Evolutionary conservation across 192 early-diverging fungal genomes (phyloP).

Genomic region (Haplosporangium gracile): DNA sequence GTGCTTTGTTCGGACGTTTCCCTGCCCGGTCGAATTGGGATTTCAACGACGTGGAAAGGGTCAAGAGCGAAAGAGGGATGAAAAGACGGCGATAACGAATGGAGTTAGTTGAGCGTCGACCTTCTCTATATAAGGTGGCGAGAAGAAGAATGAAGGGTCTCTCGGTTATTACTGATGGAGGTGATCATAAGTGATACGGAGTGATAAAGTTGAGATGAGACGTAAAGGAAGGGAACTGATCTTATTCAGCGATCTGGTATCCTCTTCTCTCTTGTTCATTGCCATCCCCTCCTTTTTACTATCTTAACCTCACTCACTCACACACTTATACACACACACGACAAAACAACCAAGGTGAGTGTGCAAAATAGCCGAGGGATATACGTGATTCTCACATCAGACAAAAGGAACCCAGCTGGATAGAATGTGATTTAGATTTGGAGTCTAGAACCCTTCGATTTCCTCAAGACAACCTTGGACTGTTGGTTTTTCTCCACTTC

Average conservation of each 20-base stretch:
- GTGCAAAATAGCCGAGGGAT: no score
- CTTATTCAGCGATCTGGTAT: background rate
- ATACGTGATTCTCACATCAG: no score
- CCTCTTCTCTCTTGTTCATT: no score
- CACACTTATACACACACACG: no score
- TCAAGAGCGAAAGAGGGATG: background rate
- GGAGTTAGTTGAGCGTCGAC: background rate
- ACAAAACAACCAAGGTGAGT: no score
- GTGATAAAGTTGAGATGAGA: conserved; percentile 6
- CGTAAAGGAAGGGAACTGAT: background rate
- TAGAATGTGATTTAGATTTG: no score
- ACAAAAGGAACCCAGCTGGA: no score
- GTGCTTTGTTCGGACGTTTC: background rate
- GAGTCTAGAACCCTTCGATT: no score
- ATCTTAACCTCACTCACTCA: no score
- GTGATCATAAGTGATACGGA: background rate
- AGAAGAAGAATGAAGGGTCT: background rate
- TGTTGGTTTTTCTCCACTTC: no score
- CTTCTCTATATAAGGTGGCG: background rate
- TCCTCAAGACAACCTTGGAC: no score
- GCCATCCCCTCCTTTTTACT: no score
- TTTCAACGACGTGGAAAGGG: background rate
- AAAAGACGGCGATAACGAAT: background rate
- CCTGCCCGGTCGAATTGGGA: background rate
- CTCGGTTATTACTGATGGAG: background rate